Conservation (phyloP, 2,329 filamentous ascomycete species). For the Aspergillus sp. region DNA sequence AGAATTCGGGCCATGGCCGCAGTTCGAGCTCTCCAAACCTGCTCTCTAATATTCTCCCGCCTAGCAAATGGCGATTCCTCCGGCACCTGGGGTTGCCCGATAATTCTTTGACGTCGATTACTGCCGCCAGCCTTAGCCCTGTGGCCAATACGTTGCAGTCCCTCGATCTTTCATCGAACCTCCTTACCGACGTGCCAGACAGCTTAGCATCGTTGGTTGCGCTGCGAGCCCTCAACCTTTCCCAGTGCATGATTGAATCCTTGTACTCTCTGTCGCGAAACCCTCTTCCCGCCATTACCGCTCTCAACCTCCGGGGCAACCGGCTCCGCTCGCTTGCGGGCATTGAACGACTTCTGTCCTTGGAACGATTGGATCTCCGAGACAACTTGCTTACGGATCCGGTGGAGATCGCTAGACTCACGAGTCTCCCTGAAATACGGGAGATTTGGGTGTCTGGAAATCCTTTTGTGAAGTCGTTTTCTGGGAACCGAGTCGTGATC, state of each 20-base stretch:
- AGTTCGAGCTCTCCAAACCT: slow-evolving; percentile 71
- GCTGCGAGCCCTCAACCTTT: slow-evolving; percentile 85
- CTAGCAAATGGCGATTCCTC: slow-evolving; percentile 90
- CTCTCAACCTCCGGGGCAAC: slow-evolving; percentile 84
- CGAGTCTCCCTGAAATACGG: slow-evolving; percentile 79
- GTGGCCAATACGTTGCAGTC: slow-evolving; percentile 84
- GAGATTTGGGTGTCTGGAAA: slow-evolving; percentile 93
- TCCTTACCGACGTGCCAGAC: slow-evolving; percentile 91
- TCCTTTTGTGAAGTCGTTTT: slow-evolving; percentile 79
- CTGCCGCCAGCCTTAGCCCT: slow-evolving; percentile 65
- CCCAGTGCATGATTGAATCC: slow-evolving; percentile 95
- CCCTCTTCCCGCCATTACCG: slow-evolving; percentile 81
- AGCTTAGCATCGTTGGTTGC: slow-evolving; percentile 77
- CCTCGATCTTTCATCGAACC: slow-evolving; percentile 82
- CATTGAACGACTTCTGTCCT: slow-evolving; percentile 75
- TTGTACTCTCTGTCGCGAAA: slow-evolving; percentile 78
- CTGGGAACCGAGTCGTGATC: slow-evolving; percentile 76
- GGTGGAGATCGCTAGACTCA: slow-evolving; percentile 79
- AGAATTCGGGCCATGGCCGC: slow-evolving; percentile 42
- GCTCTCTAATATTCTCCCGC: slow-evolving; percentile 57
- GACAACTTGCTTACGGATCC: slow-evolving; percentile 90
- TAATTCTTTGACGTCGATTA: slow-evolving; percentile 77
- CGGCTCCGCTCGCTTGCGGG: slow-evolving; percentile 79
- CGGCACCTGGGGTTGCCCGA: slow-evolving; percentile 86
- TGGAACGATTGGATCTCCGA: slow-evolving; percentile 83